Evolutionary conservation across 2,329 filamentous ascomycete species (phyloP).

Genomic region (Scytalidium lignicola): DNA sequence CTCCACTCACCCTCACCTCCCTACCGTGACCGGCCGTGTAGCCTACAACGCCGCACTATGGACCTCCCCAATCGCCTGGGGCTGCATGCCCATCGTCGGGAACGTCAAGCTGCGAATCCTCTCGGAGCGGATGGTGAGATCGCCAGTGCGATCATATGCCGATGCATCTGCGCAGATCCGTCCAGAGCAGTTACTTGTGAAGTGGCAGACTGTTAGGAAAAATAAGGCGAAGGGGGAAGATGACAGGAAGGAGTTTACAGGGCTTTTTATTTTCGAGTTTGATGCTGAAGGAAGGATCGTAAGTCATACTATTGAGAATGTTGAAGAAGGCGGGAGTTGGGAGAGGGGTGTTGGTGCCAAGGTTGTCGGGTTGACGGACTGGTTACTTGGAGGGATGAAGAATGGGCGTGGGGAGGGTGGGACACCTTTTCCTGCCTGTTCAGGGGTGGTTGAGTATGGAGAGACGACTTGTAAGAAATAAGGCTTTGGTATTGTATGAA

Average conservation of each 20-base stretch:
- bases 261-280: constrained; percentile 94
- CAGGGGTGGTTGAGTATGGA: constrained; percentile 1
- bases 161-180: constrained; percentile 29
- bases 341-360: constrained; percentile 75
- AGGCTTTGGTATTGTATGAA: constrained; percentile 1
- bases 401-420: constrained; percentile 19
- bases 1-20: constrained; percentile 79
- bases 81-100: constrained; percentile 81
- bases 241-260: constrained; percentile 76
- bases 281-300: constrained; percentile 78
- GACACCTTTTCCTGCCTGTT: constrained; percentile 26
- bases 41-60: constrained; percentile 90
- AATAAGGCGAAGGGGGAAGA: constrained; percentile 44
- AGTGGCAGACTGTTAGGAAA: constrained; percentile 70
- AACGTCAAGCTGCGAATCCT: constrained; percentile 85
- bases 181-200: constrained; percentile 80
- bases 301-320: constrained; percentile 91
- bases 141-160: constrained; percentile 19
- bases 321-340: constrained; percentile 76
- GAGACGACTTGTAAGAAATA: background rate
- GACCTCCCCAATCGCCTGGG: constrained; percentile 96
- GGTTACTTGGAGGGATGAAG: constrained; percentile 78
- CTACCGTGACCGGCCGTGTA: constrained; percentile 84
- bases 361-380: constrained; percentile 89
- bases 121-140: constrained; percentile 71